Base-by-base conservation (phyloP, 345 rosid genomes). In the Fremontodendron californicum region DNA sequence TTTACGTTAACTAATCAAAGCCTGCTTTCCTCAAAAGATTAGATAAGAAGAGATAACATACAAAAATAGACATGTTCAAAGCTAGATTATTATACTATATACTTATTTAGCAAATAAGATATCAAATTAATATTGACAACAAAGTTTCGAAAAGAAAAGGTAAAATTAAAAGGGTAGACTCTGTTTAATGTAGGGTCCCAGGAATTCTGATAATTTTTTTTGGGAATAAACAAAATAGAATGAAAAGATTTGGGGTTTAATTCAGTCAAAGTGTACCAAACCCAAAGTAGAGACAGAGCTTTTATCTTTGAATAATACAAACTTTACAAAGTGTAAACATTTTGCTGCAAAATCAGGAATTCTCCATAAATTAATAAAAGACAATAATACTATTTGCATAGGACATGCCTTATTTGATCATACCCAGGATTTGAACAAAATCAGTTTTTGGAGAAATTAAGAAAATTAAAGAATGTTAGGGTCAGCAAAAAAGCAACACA, bases 1-100 rank as follows among this genome's bases (percentile, higher is more conserved):
- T 64, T 57, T 79, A 57, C 74, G 21, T 71, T 51, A 58, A 55
- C 52, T 61, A 9, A 49, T 67, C 63, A 82, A 49, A 69, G 48
- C 8, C 27, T 39, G 21, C 79, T 80, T 73, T 75, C 79, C 77
- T 75, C 75, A 0, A 72, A 78, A 78, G 82, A 72, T 75, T 71
- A 58, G 62, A 65, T 75, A 15, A 68, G 40, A 62, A 37, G 13
- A 51, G 76, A 71, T 71, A 75, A 73, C 42, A 60, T 75, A 60
- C 61, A 77, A 77, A 67, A 79, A 39, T 77, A 25, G 42, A 51
- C 39, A 70, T 75, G 76, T 19, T 35, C 74, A 78, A 19, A 69
- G 51, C 21, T 49, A 13, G 35, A 60, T 11, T 45, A 48, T 9
- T 43, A 2, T 0, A 19, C 29, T 42, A 43, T 35, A 57, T 16